These are phyloP conservation scores for Pouteria campechiana DNA, from an alignment of 179 eudicot species.

Conservation along the genomic window DNA sequence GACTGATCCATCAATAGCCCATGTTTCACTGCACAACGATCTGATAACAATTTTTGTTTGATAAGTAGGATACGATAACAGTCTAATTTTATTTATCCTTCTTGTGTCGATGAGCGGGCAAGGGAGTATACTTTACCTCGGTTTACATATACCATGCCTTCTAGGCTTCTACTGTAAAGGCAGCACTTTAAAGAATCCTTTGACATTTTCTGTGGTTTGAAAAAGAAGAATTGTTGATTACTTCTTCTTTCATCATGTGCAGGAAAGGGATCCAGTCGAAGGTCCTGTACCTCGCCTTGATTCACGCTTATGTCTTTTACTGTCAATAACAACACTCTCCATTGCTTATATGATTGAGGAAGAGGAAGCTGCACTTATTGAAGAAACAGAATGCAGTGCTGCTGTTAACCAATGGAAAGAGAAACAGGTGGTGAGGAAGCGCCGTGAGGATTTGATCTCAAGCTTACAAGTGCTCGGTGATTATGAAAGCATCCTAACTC, in stretches of 20 bases:
- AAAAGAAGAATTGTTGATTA: no score
- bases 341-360: conserved; percentile 82
- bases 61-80: no score
- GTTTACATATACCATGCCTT: no score
- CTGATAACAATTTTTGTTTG: no score
- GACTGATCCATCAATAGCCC: no score
- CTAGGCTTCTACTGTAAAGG: no score
- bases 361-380: conserved; percentile 43
- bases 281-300: conserved; percentile 94
- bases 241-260: background rate
- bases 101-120: no score
- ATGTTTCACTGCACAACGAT: no score
- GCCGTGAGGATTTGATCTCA: conserved; percentile 57
- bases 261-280: conserved; percentile 97
- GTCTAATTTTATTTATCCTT: no score
- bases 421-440: conserved; percentile 25
- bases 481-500: conserved; percentile 60
- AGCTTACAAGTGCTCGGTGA: conserved; percentile 68
- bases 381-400: conserved; percentile 21
- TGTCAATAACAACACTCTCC: conserved; percentile 70
- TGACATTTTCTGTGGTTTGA: no score
- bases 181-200: no score
- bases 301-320: conserved; percentile 75
- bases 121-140: no score
- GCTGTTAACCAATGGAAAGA: conserved; percentile 35